Evolutionary conservation across 805 yeast species (phyloP).

Genomic region (Teunomyces kruisii): DNA sequence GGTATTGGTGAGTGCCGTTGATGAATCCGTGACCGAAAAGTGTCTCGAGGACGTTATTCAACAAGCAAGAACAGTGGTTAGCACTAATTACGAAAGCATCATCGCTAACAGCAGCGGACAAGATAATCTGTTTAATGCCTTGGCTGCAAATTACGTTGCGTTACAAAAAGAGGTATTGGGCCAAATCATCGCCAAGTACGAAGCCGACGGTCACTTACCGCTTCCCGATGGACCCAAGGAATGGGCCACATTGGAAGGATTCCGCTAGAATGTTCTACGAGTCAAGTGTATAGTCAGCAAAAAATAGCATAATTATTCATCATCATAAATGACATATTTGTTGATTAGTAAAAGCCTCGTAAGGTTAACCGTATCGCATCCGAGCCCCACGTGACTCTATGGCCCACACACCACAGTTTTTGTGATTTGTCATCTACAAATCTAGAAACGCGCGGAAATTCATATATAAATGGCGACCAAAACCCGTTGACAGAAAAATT

Average conservation of each 20-base stretch:
- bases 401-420: too few species aligned
- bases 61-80: background rate
- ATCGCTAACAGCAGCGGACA: too few species aligned
- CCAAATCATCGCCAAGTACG: background rate
- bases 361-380: background rate
- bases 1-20: background rate
- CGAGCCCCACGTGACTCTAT: background rate
- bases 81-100: background rate
- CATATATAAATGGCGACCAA: background rate
- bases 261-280: background rate
- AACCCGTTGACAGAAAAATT: background rate
- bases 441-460: background rate
- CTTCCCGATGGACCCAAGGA: conserved; percentile 1
- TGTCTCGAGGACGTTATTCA: background rate
- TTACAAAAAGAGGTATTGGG: background rate
- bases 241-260: background rate
- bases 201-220: background rate
- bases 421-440: conserved; percentile 1
- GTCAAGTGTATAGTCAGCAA: background rate
- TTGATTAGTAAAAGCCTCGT: background rate
- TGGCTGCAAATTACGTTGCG: background rate
- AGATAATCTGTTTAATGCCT: background rate
- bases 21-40: background rate
- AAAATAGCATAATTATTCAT: background rate
- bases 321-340: background rate